Evolutionary conservation across 2,329 filamentous ascomycete species (phyloP), one percentile per base, ranked within the genome.

Genomic region (Alternaria sp.): DNA sequence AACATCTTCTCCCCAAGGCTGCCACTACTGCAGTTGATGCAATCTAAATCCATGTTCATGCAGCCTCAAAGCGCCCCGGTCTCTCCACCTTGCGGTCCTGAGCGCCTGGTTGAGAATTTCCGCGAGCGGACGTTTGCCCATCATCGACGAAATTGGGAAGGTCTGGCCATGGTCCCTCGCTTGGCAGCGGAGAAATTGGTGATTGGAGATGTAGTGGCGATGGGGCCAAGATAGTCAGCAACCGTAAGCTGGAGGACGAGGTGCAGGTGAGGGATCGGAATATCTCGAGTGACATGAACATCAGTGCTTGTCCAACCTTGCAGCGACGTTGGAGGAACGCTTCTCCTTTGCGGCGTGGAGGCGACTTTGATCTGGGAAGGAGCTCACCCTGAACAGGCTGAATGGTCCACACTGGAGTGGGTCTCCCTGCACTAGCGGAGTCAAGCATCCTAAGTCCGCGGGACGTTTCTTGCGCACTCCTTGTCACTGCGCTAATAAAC

Each of bases 151-250:
- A 54, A 51, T 66, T 21, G 63, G 59, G 51, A 67, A 62, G 55
- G 57, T 53, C 53, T 64, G 45, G 45, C 19, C 59, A 54, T 62
- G 54, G 56, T 45, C 25, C 53, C 23, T 21, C 30, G 26, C 66
- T 70, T 67, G 66, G 67, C 66, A 53, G 45, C 68, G 71, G 70
- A 73, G 66, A 72, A 73, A 73, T 64, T 67, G 62, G 62, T 60
- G 66, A 73, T 73, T 73, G 70, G 68, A 50, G 51, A 47, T 51
- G 49, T 51, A 15, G 30, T 52, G 11, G 12, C 49, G 49, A 40
- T 23, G 19, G 19, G 30, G 49, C 49, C 19, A 44, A 44, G 6
- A 54, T 13, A 36, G 15, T 28, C 36, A 19, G 21, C 21, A 54
- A 44, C 15, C n/a, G 19, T 32, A 5, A 32, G 15, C 2, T 23